A percentile compares a stretch with the other conserved stretches of the same genome.
Conservation (phyloP, 495 filamentous ascomycete species). For the Penicillium lividum region DNA sequence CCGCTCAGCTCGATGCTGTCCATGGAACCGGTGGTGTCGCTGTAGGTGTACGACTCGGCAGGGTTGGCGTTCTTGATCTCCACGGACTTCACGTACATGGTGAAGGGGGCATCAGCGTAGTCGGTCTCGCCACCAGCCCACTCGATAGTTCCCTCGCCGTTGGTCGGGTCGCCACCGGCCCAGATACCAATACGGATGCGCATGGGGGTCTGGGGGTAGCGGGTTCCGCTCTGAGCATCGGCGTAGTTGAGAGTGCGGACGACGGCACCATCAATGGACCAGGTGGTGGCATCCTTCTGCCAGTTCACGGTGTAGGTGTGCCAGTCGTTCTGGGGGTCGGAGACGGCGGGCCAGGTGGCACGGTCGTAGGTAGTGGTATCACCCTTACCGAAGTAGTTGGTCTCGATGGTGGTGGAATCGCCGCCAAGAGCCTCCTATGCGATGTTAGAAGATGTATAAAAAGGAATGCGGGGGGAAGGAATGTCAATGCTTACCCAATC, state of each 20-base stretch:
- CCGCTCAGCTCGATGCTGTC: conserved; percentile 57
- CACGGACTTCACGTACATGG: conserved; percentile 72
- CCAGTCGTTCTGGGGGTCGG: conserved; percentile 65
- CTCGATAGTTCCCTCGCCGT: conserved; percentile 59
- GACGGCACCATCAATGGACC: conserved; percentile 73
- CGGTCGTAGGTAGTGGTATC: conserved; percentile 78
- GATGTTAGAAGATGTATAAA: conserved; percentile 78
- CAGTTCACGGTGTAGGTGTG: conserved; percentile 88
- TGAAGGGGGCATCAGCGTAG: conserved; percentile 72
- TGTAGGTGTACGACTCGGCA: conserved; percentile 64
- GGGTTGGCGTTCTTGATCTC: conserved; percentile 33
- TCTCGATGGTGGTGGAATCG: conserved; percentile 69
- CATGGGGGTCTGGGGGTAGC: conserved; percentile 93
- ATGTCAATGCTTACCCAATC: conserved; percentile 70
- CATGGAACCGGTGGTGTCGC: conserved; percentile 64
- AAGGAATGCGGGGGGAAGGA: conserved; percentile 38
- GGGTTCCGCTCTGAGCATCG: conserved; percentile 50
- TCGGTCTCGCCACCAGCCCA: conserved; percentile 83
- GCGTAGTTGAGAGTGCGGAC: conserved; percentile 68
- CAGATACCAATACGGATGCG: conserved; percentile 83
- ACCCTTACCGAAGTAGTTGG: conserved; percentile 95
- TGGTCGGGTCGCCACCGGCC: conserved; percentile 78
- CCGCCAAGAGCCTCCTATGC: conserved; percentile 59
- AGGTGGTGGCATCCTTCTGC: conserved; percentile 69
- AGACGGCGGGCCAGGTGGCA: conserved; percentile 55